These are phyloP conservation scores for Candida freyschussii DNA, from an alignment of 1,139 yeast species.

Conservation along the genomic window DNA sequence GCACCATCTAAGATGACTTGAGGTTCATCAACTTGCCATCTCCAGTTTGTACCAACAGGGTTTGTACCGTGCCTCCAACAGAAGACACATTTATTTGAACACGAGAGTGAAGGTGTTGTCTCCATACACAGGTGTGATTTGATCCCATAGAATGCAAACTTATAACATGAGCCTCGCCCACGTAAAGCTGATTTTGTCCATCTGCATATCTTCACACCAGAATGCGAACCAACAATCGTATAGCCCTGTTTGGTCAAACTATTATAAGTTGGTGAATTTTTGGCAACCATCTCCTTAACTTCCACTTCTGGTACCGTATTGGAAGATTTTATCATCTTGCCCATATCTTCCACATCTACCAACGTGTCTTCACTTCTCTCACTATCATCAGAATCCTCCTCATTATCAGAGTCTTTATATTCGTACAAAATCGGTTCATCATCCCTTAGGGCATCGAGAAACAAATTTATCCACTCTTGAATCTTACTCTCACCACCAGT, in stretches of 20 bases:
- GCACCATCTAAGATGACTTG: conserved; percentile 83
- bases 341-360: conserved; percentile 86
- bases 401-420: conserved; percentile 44
- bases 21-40: conserved; percentile 94
- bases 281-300: conserved; percentile 82
- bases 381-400: conserved; percentile 32
- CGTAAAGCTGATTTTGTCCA: conserved; percentile 95
- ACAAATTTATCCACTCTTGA: conserved; percentile 60
- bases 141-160: conserved; percentile 88
- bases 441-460: conserved; percentile 58
- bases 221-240: conserved; percentile 88
- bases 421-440: conserved; percentile 57
- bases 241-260: conserved; percentile 91
- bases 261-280: conserved; percentile 83
- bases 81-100: conserved; percentile 92
- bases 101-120: conserved; percentile 87
- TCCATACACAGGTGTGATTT: conserved; percentile 93
- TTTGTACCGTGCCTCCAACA: conserved; percentile 98
- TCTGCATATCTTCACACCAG: conserved; percentile 92
- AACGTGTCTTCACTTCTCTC: conserved; percentile 34
- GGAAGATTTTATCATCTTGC: conserved; percentile 41
- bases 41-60: conserved; percentile 94
- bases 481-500: conserved; percentile 58
- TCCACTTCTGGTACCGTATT: conserved; percentile 25
- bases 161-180: conserved; percentile 93